phyloP scores from a whole-genome alignment of 2,329 filamentous ascomycete genomes.

The Fusarium pseudocircinatum region DNA sequence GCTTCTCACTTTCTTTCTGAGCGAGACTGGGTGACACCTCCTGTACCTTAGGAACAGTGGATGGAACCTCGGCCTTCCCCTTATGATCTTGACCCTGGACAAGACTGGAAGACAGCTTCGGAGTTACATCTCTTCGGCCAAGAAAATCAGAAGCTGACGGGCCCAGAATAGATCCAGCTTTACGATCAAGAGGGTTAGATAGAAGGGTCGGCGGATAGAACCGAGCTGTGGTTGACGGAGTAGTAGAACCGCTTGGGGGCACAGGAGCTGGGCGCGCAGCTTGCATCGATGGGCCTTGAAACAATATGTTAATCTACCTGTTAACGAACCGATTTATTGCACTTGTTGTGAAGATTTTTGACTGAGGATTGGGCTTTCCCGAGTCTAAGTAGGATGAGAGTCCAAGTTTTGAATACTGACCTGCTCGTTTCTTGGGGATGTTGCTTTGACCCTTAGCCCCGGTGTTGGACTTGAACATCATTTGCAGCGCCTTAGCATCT shows the following conservation, averaged over 20 bases:
- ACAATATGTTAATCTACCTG: neutral
- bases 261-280: neutral
- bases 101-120: neutral
- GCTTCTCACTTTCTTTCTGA: neutral
- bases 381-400: neutral
- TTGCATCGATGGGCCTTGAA: constrained; percentile 6
- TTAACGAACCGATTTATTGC: neutral
- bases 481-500: constrained; percentile 42
- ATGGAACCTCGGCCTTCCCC: neutral
- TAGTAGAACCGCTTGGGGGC: neutral
- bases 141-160: constrained; percentile 38
- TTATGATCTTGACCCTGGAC: neutral
- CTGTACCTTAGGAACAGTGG: neutral
- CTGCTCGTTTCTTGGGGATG: constrained; percentile 13
- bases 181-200: constrained; percentile 6
- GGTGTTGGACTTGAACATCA: constrained; percentile 28
- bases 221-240: constrained; percentile 33
- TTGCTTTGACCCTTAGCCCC: neutral
- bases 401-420: neutral
- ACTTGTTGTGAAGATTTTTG: neutral
- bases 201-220: constrained; percentile 25
- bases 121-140: constrained; percentile 9
- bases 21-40: neutral
- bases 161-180: constrained; percentile 35
- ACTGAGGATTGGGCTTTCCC: neutral